Evolutionary conservation across 352 stramenopile genomes (phyloP).

Genomic region (Globisporangium abappressorium): DNA sequence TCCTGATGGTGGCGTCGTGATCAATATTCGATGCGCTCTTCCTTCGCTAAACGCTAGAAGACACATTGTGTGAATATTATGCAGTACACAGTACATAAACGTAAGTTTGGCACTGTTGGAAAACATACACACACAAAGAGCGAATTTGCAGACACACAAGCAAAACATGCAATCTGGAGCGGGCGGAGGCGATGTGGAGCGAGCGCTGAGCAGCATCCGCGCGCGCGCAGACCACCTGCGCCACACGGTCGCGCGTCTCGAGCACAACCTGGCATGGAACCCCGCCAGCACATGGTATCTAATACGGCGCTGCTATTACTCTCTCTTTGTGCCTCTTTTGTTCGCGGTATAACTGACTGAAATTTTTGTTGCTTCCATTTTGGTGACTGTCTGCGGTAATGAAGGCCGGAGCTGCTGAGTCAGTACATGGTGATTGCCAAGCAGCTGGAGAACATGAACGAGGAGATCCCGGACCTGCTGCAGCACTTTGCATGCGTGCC

Average conservation of each 20-base stretch:
- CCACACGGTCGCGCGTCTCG: slow-evolving; percentile 68
- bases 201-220: slow-evolving; percentile 76
- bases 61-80: not conserved
- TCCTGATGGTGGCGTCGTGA: not conserved
- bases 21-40: no score
- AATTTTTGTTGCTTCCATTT: not conserved
- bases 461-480: slow-evolving; percentile 81
- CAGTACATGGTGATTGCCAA: slow-evolving; percentile 88
- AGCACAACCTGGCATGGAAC: slow-evolving; percentile 80
- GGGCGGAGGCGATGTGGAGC: slow-evolving; percentile 64
- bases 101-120: not conserved
- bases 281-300: slow-evolving; percentile 70
- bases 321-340: not conserved
- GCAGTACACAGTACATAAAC: not conserved
- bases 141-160: not conserved
- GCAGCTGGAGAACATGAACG: slow-evolving; percentile 88
- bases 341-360: not conserved
- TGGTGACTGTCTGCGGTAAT: not conserved
- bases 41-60: no score
- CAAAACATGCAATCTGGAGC: slow-evolving; percentile 34
- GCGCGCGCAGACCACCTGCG: slow-evolving; percentile 76
- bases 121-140: not conserved
- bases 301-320: not conserved
- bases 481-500: slow-evolving; percentile 84
- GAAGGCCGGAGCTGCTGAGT: slow-evolving; percentile 74